phyloP scores from a whole-genome alignment of 352 stramenopile species.

The Achlya hypogyna region DNA sequence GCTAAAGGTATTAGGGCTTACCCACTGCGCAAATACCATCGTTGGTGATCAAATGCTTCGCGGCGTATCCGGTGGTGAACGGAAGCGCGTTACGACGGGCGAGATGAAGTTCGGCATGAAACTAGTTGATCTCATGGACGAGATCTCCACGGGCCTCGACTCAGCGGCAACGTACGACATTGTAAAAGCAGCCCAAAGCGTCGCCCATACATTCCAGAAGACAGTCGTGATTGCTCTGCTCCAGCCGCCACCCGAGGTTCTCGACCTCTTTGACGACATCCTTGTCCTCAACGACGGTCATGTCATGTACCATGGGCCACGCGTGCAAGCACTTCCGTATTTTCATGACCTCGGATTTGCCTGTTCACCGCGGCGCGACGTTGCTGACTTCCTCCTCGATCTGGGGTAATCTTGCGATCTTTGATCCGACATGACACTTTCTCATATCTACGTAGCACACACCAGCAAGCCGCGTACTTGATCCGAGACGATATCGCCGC shows the following conservation, averaged over 20 bases:
- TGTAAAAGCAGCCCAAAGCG: constrained; percentile 34
- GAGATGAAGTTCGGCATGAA: constrained; percentile 58
- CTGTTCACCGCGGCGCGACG: constrained; percentile 53
- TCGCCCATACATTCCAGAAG: constrained; percentile 38
- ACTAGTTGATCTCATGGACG: constrained; percentile 43
- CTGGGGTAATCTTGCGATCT: constrained; percentile 23
- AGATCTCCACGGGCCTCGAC: constrained; percentile 28
- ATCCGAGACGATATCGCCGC: constrained; percentile 6
- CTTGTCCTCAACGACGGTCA: constrained; percentile 85
- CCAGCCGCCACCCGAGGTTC: constrained; percentile 88
- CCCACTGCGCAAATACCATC: constrained; percentile 26
- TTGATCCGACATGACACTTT: no score
- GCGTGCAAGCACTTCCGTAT: constrained; percentile 49
- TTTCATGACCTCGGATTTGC: constrained; percentile 65
- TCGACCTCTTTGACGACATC: constrained; percentile 89
- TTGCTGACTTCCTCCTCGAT: constrained; percentile 87
- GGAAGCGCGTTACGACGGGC: constrained; percentile 64
- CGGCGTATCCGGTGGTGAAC: constrained; percentile 54
- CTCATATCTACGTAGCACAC: constrained; percentile 21
- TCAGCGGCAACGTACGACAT: constrained; percentile 33
- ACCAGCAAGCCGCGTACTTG: constrained; percentile 23
- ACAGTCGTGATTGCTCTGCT: constrained; percentile 73
- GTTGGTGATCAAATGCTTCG: constrained; percentile 28
- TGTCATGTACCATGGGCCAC: constrained; percentile 80
- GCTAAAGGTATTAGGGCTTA: constrained; percentile 19